Percentiles rank a stretch among this genome's conserved stretches.
phyloP scores from a whole-genome alignment of 176 grass and related monocot genomes.

The Lolium perenne region DNA sequence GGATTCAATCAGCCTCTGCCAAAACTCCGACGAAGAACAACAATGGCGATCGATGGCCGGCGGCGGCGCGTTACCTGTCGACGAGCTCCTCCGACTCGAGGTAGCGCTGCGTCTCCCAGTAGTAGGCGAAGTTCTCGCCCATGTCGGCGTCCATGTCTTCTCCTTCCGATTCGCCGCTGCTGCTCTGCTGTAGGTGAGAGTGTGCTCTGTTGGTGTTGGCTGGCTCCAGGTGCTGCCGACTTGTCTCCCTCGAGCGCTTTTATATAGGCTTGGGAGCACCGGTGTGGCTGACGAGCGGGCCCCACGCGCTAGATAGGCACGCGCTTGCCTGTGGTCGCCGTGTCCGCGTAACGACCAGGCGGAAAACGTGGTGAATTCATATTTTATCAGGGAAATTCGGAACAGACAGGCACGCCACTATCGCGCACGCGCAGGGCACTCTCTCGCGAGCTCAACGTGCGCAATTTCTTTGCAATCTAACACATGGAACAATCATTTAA shows the following conservation, averaged over 20 bases:
- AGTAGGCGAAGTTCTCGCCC: constrained; percentile 63
- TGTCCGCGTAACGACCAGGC: constrained; percentile 53
- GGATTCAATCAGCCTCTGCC: neutral
- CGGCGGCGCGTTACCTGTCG: constrained; percentile 53
- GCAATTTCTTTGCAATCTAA: neutral
- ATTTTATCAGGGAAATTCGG: neutral
- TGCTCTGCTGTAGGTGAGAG: neutral
- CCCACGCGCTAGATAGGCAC: neutral
- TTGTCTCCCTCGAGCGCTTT: neutral
- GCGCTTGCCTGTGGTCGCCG: constrained; percentile 44
- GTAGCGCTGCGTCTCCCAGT: constrained; percentile 82
- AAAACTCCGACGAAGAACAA: too few relatives aligned
- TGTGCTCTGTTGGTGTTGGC: neutral
- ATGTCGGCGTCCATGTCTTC: constrained; percentile 52
- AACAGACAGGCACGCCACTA: neutral
- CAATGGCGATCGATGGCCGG: neutral
- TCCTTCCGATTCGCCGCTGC: neutral
- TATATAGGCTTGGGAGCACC: constrained; percentile 36
- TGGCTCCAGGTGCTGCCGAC: constrained; percentile 19
- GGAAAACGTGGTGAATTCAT: constrained; percentile 46
- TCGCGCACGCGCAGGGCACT: constrained; percentile 15
- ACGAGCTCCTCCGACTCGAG: constrained; percentile 70
- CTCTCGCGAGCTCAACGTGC: constrained; percentile 10
- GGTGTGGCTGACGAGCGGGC: neutral
- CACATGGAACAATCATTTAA: neutral